These are phyloP conservation scores for Leccinum cinnamomeum DNA, from an alignment of 1,284 basidiomycete genomes.

Conservation along the genomic window DNA sequence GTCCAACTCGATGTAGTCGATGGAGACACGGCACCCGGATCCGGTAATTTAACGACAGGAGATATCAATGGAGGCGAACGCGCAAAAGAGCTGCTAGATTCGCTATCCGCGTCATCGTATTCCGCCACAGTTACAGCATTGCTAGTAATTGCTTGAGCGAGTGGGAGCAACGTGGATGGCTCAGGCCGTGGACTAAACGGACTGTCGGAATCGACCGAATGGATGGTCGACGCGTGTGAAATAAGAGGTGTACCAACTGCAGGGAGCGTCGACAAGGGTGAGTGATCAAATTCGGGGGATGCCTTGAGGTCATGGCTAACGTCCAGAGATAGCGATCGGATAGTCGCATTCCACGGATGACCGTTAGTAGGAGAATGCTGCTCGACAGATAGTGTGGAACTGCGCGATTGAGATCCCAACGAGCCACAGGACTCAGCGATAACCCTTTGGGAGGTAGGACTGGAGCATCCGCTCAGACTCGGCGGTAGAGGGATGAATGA, in stretches of 20 bases:
- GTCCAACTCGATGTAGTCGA: slow-evolving; percentile 34
- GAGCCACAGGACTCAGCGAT: slow-evolving; percentile 16
- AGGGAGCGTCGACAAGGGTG: slow-evolving; percentile 35
- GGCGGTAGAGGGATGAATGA: slow-evolving; percentile 35
- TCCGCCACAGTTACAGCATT: slow-evolving; percentile 4
- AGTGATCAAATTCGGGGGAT: slow-evolving; percentile 29
- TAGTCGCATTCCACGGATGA: slow-evolving; percentile 15
- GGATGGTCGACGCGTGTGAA: slow-evolving; percentile 15
- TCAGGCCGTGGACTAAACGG: slow-evolving; percentile 37
- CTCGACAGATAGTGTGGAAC: slow-evolving; percentile 36
- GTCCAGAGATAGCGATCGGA: slow-evolving; percentile 17
- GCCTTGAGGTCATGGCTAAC: slow-evolving; percentile 10
- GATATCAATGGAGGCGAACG: slow-evolving; percentile 33
- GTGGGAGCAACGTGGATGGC: slow-evolving; percentile 17
- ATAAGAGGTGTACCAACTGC: slow-evolving; percentile 32
- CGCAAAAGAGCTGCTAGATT: slow-evolving; percentile 26
- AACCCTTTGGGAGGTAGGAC: slow-evolving; percentile 30
- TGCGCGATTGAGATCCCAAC: slow-evolving; percentile 30
- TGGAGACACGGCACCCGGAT: slow-evolving; percentile 26
- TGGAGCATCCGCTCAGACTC: slow-evolving; percentile 33
- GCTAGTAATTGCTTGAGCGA: slow-evolving; percentile 21
- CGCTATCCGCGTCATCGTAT: slow-evolving; percentile 20
- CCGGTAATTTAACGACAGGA: slow-evolving; percentile 34
- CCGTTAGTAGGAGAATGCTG: slow-evolving; percentile 28
- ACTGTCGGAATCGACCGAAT: slow-evolving; percentile 18